These are phyloP conservation scores for Nematodospora valgi DNA, from an alignment of 805 yeast genomes.

Conservation along the genomic window DNA sequence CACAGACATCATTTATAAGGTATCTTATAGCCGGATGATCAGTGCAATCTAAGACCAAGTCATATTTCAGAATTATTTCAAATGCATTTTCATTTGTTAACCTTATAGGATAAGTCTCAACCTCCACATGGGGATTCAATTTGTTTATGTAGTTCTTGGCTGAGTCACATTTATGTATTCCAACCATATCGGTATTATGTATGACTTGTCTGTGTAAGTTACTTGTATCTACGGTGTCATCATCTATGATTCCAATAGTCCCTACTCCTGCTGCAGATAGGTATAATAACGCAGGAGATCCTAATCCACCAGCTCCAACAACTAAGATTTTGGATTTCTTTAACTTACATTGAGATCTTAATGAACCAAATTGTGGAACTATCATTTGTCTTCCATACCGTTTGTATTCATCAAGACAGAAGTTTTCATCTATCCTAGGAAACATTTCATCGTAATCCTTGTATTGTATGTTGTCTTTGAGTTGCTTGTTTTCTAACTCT, in stretches of 20 bases:
- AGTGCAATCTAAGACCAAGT: conserved; percentile 85
- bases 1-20: conserved; percentile 81
- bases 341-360: conserved; percentile 51
- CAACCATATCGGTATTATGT: conserved; percentile 66
- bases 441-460: background rate
- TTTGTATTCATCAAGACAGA: conserved; percentile 61
- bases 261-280: conserved; percentile 89
- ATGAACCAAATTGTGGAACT: conserved; percentile 71
- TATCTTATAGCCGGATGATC: conserved; percentile 89
- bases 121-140: conserved; percentile 67
- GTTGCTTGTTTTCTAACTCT: conserved; percentile 15
- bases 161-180: conserved; percentile 72
- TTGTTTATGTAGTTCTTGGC: conserved; percentile 53
- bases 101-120: conserved; percentile 50
- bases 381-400: conserved; percentile 95
- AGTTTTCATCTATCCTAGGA: conserved; percentile 11
- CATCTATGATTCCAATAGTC: conserved; percentile 78
- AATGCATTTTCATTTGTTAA: conserved; percentile 58
- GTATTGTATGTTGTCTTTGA: conserved; percentile 1
- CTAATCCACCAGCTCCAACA: conserved; percentile 96
- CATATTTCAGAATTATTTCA: conserved; percentile 59
- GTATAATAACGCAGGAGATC: conserved; percentile 86
- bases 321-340: conserved; percentile 63
- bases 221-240: conserved; percentile 78
- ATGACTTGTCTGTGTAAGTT: conserved; percentile 88